A percentile compares a stretch with the other conserved stretches of the same genome.
Conservation (phyloP, 306 rosid genomes). For the Rosa lucieae region DNA sequence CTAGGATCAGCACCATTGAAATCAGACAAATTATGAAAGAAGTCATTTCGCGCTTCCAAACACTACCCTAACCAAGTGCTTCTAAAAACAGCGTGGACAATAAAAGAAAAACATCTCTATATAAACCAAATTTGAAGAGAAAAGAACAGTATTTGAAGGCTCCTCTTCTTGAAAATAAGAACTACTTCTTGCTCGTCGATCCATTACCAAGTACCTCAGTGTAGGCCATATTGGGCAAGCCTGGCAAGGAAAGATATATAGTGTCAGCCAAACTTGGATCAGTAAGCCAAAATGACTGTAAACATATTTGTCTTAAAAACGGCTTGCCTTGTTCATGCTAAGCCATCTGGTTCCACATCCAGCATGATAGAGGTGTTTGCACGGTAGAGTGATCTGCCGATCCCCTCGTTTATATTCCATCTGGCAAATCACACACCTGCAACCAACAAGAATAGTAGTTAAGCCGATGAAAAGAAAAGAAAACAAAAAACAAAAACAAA, state of each 20-base stretch:
- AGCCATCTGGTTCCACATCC: slow-evolving; percentile 88
- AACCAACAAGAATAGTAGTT: neutral
- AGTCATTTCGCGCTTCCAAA: neutral
- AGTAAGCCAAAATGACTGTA: neutral
- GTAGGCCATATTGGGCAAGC: slow-evolving; percentile 97
- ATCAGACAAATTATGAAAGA: neutral
- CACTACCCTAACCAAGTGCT: slow-evolving; percentile 20
- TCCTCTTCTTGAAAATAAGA: slow-evolving; percentile 11
- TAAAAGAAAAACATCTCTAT: slow-evolving; percentile 36
- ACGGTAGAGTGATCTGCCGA: slow-evolving; percentile 71
- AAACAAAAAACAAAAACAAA: too few relatives aligned
- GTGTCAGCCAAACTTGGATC: slow-evolving; percentile 10
- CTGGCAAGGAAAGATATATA: slow-evolving; percentile 40
- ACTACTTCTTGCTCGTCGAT: slow-evolving; percentile 41
- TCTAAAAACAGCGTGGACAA: slow-evolving; percentile 33
- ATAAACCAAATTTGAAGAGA: slow-evolving; percentile 33
- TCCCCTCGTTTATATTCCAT: slow-evolving; percentile 92
- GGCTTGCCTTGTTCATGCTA: slow-evolving; percentile 86
- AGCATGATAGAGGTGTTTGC: slow-evolving; percentile 83
- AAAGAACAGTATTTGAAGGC: slow-evolving; percentile 26
- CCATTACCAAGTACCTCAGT: slow-evolving; percentile 71
- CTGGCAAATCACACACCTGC: slow-evolving; percentile 93
- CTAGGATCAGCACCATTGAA: neutral
- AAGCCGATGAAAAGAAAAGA: neutral
- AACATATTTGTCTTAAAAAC: neutral